Base-by-base conservation (phyloP, 768 basidiomycete genomes). In the Holtermanniella nyarrowii region DNA sequence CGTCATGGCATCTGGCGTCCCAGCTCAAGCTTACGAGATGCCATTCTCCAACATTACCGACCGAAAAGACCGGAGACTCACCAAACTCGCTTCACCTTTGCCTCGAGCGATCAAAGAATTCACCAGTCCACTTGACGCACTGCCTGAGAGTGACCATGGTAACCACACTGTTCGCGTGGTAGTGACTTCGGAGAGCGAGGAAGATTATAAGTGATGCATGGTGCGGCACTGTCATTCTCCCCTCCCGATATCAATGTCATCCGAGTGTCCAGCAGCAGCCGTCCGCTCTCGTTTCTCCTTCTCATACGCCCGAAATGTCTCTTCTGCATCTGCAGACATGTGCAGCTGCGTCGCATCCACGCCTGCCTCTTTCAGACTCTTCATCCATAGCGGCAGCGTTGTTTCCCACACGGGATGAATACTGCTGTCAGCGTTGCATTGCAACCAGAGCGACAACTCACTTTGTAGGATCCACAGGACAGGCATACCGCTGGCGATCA, bases 351-450 rank as follows among this genome's bases (percentile, higher is more conserved):
- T 53, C n/a, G 49, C 50, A 5, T 58, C 56, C 18, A 67, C 46
- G 13, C 61, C 63, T 3, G 44, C 52, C 37, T 44, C 53, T 26
- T 44, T 42, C 27, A 67, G 39, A 40, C 44, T 60, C 25, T 60
- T 56, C 42, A 60, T 42, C 65, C 65, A 67, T 5, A 67, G 55
- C 4, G 65, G 65, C 27, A 67, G 45, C 11, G 65, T 63, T 39
- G 63, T 58, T 53, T 67, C 65, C 65, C 65, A 67, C 4, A 67
- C 41, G 10, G 65, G 65, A 55, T 67, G 65, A 22, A 67, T 59
- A 37, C 64, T 67, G 12, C 18, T 60, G 60, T 37, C 16, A 37
- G 31, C n/a, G n/a, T n/a, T n/a, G n/a, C n/a, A n/a, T n/a, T n/a
- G n/a, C n/a, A n/a, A n/a, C n/a, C n/a, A 7, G 31, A 16, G 31